Conservation (phyloP, 2,329 filamentous ascomycete species). For the Colletotrichum lentis region DNA sequence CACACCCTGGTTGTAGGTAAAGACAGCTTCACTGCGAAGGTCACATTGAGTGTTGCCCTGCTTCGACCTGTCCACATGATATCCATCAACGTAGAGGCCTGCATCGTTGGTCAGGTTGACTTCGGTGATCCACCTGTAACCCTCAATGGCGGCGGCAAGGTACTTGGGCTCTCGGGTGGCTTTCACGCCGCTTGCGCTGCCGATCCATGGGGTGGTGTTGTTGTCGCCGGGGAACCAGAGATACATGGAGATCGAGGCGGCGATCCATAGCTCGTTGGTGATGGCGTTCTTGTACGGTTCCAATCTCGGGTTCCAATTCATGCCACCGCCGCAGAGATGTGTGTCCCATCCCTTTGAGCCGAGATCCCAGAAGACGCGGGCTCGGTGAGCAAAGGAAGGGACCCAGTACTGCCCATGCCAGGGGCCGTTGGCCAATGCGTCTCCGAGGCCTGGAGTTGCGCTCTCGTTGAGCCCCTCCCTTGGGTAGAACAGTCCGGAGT, state of each 20-base stretch:
- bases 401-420: constrained; percentile 85
- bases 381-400: constrained; percentile 80
- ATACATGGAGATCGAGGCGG: constrained; percentile 89
- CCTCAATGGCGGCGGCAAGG: constrained; percentile 76
- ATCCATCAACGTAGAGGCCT: constrained; percentile 86
- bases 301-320: constrained; percentile 86
- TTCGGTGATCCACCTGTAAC: constrained; percentile 79
- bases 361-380: constrained; percentile 85
- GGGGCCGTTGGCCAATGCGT: constrained; percentile 52
- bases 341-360: constrained; percentile 83
- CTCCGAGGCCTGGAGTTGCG: constrained; percentile 39
- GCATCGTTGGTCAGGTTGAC: constrained; percentile 82
- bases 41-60: constrained; percentile 79
- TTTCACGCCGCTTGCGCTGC: constrained; percentile 36
- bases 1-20: constrained; percentile 96
- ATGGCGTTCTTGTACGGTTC: constrained; percentile 94
- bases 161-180: constrained; percentile 66
- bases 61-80: constrained; percentile 74
- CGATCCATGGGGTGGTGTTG: constrained; percentile 73
- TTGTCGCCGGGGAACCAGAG: constrained; percentile 83
- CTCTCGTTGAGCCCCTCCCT: constrained; percentile 40
- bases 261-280: constrained; percentile 89
- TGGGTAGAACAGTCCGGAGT: constrained; percentile 69
- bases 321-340: constrained; percentile 81
- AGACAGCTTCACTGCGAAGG: constrained; percentile 84